Conservation (phyloP, 345 rosid genomes). For the Eucalyptus cloeziana region DNA sequence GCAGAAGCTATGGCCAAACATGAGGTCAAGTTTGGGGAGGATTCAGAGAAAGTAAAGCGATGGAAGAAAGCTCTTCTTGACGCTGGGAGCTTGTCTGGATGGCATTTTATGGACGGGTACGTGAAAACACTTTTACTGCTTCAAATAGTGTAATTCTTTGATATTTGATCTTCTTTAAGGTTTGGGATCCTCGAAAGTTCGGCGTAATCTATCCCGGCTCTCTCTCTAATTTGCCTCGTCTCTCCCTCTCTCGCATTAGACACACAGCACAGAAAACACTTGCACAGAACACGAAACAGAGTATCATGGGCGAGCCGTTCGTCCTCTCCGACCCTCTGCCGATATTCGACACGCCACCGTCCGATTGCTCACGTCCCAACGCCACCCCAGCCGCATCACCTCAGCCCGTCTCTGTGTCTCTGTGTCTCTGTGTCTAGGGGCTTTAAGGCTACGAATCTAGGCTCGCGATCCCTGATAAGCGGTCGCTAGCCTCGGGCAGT, state of each 20-base stretch:
- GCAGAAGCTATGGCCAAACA: too few species aligned
- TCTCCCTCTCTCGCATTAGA: too few species aligned
- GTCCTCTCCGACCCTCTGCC: neutral
- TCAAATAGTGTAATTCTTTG: too few species aligned
- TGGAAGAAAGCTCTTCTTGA: too few species aligned
- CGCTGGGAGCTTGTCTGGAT: rapidly evolving
- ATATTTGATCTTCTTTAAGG: too few species aligned
- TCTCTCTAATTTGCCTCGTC: too few species aligned
- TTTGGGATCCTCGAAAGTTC: too few species aligned
- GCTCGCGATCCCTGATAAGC: neutral
- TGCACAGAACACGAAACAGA: neutral
- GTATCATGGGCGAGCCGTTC: neutral
- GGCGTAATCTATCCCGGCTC: too few species aligned
- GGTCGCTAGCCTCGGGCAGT: neutral
- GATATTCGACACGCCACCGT: neutral
- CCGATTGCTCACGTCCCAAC: neutral
- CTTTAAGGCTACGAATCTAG: neutral
- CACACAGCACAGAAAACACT: neutral
- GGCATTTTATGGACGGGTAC: too few species aligned
- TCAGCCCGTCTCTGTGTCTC: neutral
- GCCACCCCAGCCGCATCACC: neutral
- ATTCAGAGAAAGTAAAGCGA: too few species aligned
- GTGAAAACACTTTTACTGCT: too few species aligned
- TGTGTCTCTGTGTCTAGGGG: neutral
- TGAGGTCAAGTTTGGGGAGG: too few species aligned